Evolutionary conservation across 257 asterid species (phyloP).

Genomic region (Ehretia macrophylla): DNA sequence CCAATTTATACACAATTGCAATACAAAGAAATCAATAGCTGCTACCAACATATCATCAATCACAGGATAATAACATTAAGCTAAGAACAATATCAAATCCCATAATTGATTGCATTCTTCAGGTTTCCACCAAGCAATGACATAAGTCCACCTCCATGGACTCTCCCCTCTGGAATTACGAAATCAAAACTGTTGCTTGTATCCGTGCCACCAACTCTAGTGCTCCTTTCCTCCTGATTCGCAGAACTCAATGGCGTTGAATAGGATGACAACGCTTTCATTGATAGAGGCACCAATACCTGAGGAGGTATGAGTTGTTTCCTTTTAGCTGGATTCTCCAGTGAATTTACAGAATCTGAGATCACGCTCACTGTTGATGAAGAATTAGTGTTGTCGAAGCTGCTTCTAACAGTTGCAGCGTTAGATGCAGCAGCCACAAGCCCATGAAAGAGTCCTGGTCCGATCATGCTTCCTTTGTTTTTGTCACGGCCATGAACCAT

Average conservation of each 20-base stretch:
- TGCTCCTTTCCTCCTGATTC: slow-evolving; percentile 39
- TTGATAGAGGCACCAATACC: slow-evolving; percentile 80
- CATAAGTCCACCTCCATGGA: slow-evolving; percentile 92
- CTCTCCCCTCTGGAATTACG: slow-evolving; percentile 76
- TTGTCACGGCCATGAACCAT: slow-evolving; percentile 49
- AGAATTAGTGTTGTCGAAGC: slow-evolving; percentile 39
- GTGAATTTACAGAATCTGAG: slow-evolving; percentile 46
- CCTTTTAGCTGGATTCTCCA: slow-evolving; percentile 43
- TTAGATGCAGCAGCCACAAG: slow-evolving; percentile 41
- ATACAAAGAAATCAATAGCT: slow-evolving; percentile 15
- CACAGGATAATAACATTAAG: slow-evolving; percentile 3
- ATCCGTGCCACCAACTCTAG: slow-evolving; percentile 2
- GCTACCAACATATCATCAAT: slow-evolving; percentile 13
- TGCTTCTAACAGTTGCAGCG: slow-evolving; percentile 15
- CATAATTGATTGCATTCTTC: slow-evolving; percentile 41
- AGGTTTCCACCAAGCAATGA: slow-evolving; percentile 74
- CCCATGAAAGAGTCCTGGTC: slow-evolving; percentile 75
- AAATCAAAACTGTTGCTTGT: slow-evolving; percentile 21
- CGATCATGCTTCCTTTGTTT: slow-evolving; percentile 50
- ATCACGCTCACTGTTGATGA: slow-evolving; percentile 45
- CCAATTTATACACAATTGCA: slow-evolving; percentile 7
- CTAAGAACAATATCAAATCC: slow-evolving; percentile 20
- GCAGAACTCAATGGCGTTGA: slow-evolving; percentile 30
- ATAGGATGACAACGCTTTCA: slow-evolving; percentile 55
- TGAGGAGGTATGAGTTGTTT: slow-evolving; percentile 72